Percentiles rank a stretch among this genome's conserved stretches.
phyloP scores from a whole-genome alignment of 305 asterid genomes.

The Fraxinus sp. region DNA sequence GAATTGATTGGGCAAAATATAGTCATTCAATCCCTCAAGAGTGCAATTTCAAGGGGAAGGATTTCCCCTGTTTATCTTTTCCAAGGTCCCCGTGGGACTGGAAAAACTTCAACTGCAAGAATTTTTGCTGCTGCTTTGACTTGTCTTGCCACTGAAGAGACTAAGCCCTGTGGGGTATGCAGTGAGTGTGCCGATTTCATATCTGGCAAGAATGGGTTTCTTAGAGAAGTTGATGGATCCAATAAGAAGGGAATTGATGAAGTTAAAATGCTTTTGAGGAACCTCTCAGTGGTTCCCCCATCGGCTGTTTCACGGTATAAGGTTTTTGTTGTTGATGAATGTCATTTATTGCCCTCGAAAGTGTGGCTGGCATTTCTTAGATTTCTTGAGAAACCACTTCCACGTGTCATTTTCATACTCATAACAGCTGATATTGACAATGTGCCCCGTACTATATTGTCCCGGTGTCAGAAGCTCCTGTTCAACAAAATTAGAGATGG shows the following conservation, averaged over 20 bases:
- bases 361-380: conserved; percentile 73
- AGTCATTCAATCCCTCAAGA: conserved; percentile 65
- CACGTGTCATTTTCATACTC: conserved; percentile 63
- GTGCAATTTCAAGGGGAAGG: conserved; percentile 60
- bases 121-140: conserved; percentile 80
- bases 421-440: conserved; percentile 72
- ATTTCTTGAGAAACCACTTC: conserved; percentile 67
- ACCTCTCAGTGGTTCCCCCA: conserved; percentile 39
- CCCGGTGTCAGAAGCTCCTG: conserved; percentile 77
- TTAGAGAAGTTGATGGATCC: conserved; percentile 74
- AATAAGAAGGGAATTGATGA: conserved; percentile 58
- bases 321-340: conserved; percentile 73
- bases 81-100: conserved; percentile 97
- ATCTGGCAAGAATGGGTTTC: conserved; percentile 58
- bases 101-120: conserved; percentile 80
- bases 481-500: conserved; percentile 68
- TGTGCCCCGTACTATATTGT: conserved; percentile 67
- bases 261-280: conserved; percentile 51
- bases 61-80: conserved; percentile 76
- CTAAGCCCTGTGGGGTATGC: conserved; percentile 87
- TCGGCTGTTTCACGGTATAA: conserved; percentile 42
- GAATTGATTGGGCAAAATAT: conserved; percentile 77
- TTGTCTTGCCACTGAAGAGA: conserved; percentile 76
- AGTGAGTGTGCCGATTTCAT: conserved; percentile 65
- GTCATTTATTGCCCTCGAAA: conserved; percentile 80